Evolutionary conservation across 768 basidiomycete species (phyloP).

Genomic region (Termitomyces sp.): DNA sequence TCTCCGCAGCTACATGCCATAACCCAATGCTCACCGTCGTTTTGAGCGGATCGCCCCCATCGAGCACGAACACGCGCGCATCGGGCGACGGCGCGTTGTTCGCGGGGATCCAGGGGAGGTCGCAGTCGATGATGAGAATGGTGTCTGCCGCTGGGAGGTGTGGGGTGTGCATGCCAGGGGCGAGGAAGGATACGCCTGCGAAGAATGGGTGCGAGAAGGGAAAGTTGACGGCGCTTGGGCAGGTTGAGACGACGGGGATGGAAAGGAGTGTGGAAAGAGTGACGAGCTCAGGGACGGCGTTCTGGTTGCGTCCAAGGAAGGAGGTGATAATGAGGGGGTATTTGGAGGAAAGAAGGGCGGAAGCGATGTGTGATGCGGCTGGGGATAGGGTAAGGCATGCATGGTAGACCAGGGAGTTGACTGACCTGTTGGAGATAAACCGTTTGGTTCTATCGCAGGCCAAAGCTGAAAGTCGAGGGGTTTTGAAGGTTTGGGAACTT

Average conservation of each 20-base stretch:
- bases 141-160: constrained; percentile 53
- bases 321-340: constrained; percentile 63
- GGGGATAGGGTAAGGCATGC: not conserved
- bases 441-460: constrained; percentile 46
- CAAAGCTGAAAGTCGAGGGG: constrained; percentile 31
- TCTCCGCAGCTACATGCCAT: constrained; percentile 34
- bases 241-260: constrained; percentile 48
- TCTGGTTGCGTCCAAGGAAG: constrained; percentile 49
- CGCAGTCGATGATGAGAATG: constrained; percentile 59
- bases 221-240: constrained; percentile 45
- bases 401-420: not conserved
- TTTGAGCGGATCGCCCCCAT: constrained; percentile 59
- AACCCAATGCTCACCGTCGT: constrained; percentile 28
- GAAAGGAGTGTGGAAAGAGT: constrained; percentile 44
- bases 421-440: constrained; percentile 35
- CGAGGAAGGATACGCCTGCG: constrained; percentile 47
- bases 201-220: constrained; percentile 53
- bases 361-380: constrained; percentile 35
- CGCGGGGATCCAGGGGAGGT: constrained; percentile 59
- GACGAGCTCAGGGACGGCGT: constrained; percentile 38
- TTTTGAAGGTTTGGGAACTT: constrained; percentile 33
- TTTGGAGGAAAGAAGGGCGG: constrained; percentile 42
- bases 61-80: constrained; percentile 54
- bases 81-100: constrained; percentile 35
- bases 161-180: constrained; percentile 35